phyloP scores from a whole-genome alignment of 1,284 basidiomycete genomes.

The Fomitopsis schrenkii region DNA sequence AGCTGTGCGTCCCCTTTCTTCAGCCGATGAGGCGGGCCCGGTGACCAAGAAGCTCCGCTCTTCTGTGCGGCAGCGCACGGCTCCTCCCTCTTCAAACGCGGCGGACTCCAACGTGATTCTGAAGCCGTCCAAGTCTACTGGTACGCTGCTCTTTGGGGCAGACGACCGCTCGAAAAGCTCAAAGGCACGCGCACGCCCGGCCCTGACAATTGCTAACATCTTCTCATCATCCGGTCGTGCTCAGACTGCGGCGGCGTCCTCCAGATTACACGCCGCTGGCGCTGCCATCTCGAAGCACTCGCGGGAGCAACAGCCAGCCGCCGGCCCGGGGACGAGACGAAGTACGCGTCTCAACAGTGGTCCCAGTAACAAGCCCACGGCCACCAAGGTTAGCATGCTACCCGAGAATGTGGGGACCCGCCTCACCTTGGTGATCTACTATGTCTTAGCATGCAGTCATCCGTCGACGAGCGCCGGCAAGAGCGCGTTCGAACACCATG shows the following conservation, averaged over 20 bases:
- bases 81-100: slow-evolving; percentile 27
- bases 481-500: slow-evolving; percentile 50
- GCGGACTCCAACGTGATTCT: slow-evolving; percentile 20
- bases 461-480: slow-evolving; percentile 49
- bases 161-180: slow-evolving; percentile 63
- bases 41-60: slow-evolving; percentile 71
- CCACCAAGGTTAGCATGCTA: slow-evolving; percentile 12
- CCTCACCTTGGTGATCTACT: slow-evolving; percentile 2
- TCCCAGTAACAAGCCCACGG: slow-evolving; percentile 42
- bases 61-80: slow-evolving; percentile 50
- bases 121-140: slow-evolving; percentile 48
- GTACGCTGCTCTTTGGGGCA: slow-evolving; percentile 33
- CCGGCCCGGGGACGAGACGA: slow-evolving; percentile 47
- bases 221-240: slow-evolving; percentile 75
- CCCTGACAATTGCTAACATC: slow-evolving; percentile 74
- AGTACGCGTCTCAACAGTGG: slow-evolving; percentile 65
- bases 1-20: slow-evolving; percentile 66
- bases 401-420: background rate
- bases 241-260: slow-evolving; percentile 52
- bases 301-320: slow-evolving; percentile 35
- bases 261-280: slow-evolving; percentile 39
- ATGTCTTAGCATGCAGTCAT: slow-evolving; percentile 25
- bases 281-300: slow-evolving; percentile 41
- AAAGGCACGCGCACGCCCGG: slow-evolving; percentile 80
- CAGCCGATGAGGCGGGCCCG: slow-evolving; percentile 75